A percentile compares a stretch with the other conserved stretches of the same genome.
Conservation (phyloP, 192 early-diverging fungal species). For the Spinellus fusiger region DNA sequence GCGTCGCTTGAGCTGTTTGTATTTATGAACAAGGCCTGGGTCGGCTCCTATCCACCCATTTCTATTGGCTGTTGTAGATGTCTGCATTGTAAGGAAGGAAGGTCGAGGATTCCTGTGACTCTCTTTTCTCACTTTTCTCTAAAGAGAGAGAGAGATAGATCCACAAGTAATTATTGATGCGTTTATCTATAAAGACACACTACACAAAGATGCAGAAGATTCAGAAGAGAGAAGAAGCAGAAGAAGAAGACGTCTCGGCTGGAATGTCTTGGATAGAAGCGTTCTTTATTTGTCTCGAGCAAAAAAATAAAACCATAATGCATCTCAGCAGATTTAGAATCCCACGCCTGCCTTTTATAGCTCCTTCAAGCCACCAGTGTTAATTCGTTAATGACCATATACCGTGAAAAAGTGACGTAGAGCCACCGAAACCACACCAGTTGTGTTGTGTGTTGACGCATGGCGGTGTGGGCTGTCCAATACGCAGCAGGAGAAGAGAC, state of each 20-base stretch:
- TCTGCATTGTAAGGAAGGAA: neutral
- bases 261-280: neutral
- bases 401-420: conserved; percentile 81
- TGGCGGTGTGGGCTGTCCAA: conserved; percentile 54
- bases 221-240: neutral
- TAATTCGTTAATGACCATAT: conserved; percentile 83
- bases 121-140: neutral
- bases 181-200: neutral
- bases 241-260: neutral
- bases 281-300: neutral
- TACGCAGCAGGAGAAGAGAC: conserved; percentile 56
- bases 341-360: neutral
- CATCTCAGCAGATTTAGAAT: neutral
- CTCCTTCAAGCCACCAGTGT: neutral
- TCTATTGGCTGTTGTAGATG: neutral
- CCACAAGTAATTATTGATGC: neutral
- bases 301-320: neutral
- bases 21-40: conserved; percentile 33
- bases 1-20: conserved; percentile 42
- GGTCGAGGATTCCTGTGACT: neutral
- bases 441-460: conserved; percentile 79
- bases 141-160: no score
- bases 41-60: neutral
- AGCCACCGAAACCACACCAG: conserved; percentile 90
- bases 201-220: neutral